Evolutionary conservation across 495 filamentous ascomycete species (phyloP).

Genomic region (Lasiosphaeris hirsuta): DNA sequence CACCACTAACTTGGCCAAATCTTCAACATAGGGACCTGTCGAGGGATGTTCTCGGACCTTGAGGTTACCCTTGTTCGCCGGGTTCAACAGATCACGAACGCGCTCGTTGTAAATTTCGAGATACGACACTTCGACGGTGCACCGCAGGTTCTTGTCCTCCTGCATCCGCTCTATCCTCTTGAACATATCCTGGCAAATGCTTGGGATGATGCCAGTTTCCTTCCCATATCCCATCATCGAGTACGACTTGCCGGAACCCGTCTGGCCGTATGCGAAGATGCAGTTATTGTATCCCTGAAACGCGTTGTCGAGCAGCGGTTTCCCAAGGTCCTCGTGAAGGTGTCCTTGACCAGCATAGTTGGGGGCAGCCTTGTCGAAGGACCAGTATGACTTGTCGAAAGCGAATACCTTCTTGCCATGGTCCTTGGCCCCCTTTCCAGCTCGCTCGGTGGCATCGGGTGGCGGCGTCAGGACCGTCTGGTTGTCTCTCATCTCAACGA

Average conservation of each 20-base stretch:
- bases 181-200: constrained; percentile 97
- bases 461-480: constrained; percentile 87
- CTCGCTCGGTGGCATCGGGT: constrained; percentile 55
- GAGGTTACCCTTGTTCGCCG: constrained; percentile 91
- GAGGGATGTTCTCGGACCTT: constrained; percentile 97
- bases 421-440: constrained; percentile 64
- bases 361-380: constrained; percentile 76
- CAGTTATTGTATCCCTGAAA: constrained; percentile 99
- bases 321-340: constrained; percentile 82
- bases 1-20: constrained; percentile 97
- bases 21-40: constrained; percentile 96
- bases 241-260: constrained; percentile 96
- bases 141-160: constrained; percentile 71
- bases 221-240: constrained; percentile 99
- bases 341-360: constrained; percentile 89
- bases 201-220: constrained; percentile 95
- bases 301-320: constrained; percentile 93
- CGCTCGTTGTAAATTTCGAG: constrained; percentile 99
- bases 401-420: constrained; percentile 80
- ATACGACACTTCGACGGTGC: constrained; percentile 97
- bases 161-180: constrained; percentile 74
- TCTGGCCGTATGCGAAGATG: constrained; percentile 99
- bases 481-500: constrained; percentile 90
- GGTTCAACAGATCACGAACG: constrained; percentile 94
- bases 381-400: constrained; percentile 98